Percentiles rank a stretch among this genome's conserved stretches.
Evolutionary conservation across 306 rosid genomes (phyloP).

Genomic region (Gillenia trifoliata): DNA sequence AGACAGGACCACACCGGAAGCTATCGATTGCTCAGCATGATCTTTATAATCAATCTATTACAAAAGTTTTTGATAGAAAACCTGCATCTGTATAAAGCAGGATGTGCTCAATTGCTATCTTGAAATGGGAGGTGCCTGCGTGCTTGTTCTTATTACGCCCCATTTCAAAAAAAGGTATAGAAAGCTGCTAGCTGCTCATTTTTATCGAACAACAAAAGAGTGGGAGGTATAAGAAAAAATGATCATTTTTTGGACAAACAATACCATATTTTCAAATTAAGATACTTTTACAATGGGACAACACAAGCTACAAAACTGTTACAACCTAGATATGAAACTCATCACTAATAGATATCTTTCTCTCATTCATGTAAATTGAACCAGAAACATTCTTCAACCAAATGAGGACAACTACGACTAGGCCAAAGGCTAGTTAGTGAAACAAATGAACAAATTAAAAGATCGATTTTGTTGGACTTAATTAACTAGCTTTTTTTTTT

Average conservation of each 20-base stretch:
- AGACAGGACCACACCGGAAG: slow-evolving; percentile 13
- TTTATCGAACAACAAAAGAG: not conserved
- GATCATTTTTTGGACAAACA: not conserved
- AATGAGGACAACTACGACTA: too few relatives aligned
- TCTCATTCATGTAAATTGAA: not conserved
- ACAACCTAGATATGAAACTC: not conserved
- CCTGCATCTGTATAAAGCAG: not conserved
- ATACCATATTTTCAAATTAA: not conserved
- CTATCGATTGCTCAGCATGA: slow-evolving; percentile 7
- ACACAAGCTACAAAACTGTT: not conserved
- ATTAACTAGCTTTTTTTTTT: too few relatives aligned
- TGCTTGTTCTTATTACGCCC: not conserved
- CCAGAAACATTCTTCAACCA: not conserved
- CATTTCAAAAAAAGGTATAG: not conserved
- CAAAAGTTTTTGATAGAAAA: not conserved
- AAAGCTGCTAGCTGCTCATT: not conserved
- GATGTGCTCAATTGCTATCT: not conserved
- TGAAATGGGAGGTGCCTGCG: not conserved
- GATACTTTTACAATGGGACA: not conserved
- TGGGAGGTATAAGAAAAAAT: not conserved
- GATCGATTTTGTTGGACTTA: too few relatives aligned
- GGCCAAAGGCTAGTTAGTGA: not conserved
- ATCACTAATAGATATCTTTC: not conserved
- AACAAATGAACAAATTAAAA: not conserved
- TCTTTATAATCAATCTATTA: not conserved